phyloP scores from a whole-genome alignment of 2,329 filamentous ascomycete species.

The Albophoma yamanashiensis region DNA sequence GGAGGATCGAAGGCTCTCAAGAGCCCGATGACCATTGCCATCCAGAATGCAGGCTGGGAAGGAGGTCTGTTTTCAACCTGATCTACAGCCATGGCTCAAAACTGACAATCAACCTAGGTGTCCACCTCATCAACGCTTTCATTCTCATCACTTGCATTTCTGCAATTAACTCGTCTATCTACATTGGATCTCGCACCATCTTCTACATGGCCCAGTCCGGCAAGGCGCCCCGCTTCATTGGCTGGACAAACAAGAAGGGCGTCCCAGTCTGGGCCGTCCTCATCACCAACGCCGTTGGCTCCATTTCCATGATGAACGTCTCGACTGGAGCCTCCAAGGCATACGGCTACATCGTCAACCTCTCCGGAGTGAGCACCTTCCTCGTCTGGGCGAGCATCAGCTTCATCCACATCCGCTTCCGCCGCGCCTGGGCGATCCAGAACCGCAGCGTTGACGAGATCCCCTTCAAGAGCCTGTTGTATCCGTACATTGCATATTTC shows the following conservation, averaged over 20 bases:
- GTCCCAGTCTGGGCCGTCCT: conserved; percentile 51
- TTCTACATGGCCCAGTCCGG: conserved; percentile 65
- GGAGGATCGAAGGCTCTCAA: conserved; percentile 52
- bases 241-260: conserved; percentile 55
- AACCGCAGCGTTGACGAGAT: conserved; percentile 42
- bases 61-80: conserved; percentile 31
- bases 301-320: conserved; percentile 66
- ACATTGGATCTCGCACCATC: conserved; percentile 65
- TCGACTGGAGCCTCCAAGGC: conserved; percentile 54
- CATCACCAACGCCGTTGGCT: conserved; percentile 59
- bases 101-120: conserved; percentile 19
- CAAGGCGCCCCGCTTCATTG: conserved; percentile 60
- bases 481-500: conserved; percentile 50
- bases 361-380: conserved; percentile 60
- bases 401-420: conserved; percentile 63
- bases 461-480: conserved; percentile 43
- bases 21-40: conserved; percentile 63
- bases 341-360: conserved; percentile 60
- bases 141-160: conserved; percentile 64
- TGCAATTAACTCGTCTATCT: conserved; percentile 66
- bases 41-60: conserved; percentile 64
- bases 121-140: conserved; percentile 69
- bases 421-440: conserved; percentile 49
- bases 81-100: background rate
- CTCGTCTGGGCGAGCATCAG: conserved; percentile 62